These are phyloP conservation scores for Fusarium torreyae DNA, from an alignment of 2,329 filamentous ascomycete genomes.

Conservation along the genomic window DNA sequence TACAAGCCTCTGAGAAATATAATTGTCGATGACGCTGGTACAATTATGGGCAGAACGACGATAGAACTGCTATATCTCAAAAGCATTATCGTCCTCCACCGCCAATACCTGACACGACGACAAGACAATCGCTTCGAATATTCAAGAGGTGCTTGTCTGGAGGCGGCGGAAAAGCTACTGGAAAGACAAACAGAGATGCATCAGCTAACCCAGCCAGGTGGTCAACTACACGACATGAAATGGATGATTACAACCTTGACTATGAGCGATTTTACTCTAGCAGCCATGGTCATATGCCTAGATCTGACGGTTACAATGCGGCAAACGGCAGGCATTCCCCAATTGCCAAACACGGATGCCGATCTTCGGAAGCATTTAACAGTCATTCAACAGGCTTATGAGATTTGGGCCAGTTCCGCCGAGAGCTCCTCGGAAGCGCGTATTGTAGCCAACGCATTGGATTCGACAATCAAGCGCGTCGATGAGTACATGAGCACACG, in stretches of 20 bases:
- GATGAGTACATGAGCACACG: not conserved
- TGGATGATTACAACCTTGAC: slow-evolving; percentile 64
- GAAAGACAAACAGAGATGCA: slow-evolving; percentile 52
- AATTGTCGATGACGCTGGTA: slow-evolving; percentile 46
- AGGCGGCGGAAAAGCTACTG: slow-evolving; percentile 49
- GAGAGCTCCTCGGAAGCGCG: slow-evolving; percentile 38
- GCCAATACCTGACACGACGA: slow-evolving; percentile 45
- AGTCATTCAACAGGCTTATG: slow-evolving; percentile 38
- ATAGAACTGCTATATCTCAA: slow-evolving; percentile 54
- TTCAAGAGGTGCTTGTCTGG: slow-evolving; percentile 47
- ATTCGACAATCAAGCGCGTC: slow-evolving; percentile 37
- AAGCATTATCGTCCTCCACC: slow-evolving; percentile 53
- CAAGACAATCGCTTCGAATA: slow-evolving; percentile 25
- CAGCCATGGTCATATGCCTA: slow-evolving; percentile 66
- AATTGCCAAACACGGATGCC: rapidly evolving
- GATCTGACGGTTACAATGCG: slow-evolving; percentile 48
- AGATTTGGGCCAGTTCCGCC: slow-evolving; percentile 40
- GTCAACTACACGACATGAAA: slow-evolving; percentile 59
- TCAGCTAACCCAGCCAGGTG: slow-evolving; percentile 58
- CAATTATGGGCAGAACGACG: slow-evolving; percentile 49
- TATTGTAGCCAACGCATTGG: slow-evolving; percentile 40
- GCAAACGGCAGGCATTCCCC: not conserved
- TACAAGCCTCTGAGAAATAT: slow-evolving; percentile 47
- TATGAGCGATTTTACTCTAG: slow-evolving; percentile 66
- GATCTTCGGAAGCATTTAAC: not conserved